Base-by-base conservation (phyloP, 2,329 filamentous ascomycete species). In the Aspergillus proliferans region DNA sequence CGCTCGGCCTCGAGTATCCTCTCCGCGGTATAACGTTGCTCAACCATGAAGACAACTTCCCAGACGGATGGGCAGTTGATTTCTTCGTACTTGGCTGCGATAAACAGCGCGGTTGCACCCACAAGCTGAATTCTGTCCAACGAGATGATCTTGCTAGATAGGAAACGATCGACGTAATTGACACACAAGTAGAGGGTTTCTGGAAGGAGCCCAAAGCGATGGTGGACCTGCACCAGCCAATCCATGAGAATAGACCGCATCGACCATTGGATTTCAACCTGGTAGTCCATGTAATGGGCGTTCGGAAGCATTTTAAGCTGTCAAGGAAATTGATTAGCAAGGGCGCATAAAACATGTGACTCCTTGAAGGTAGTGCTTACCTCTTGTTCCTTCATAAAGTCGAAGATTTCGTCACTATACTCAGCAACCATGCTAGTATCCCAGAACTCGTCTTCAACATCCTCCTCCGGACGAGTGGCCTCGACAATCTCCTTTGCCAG, bases 21-120 rank as follows among this genome's bases (percentile, higher is more conserved):
- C 49, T 96, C 91, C 14, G 82, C 79, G 3, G 81, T 87, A 72
- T 96, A 98, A 48, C 89, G 90, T 40, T 84, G 82, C 66, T 98
- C 93, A 38, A 98, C 93, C 92, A 98, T 97, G 76, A 92, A 97
- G 52, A 95, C 87, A 62, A 98, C 95, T 75, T 98, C 93, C 53
- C 87, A 82, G 19, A 98, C 84, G 1, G 92, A 95, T 21, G 91
- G 93, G 69, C 91, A 95, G 71, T 95, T 95, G 75, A 98, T 96
- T 74, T 98, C 93, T 71, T 98, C 93, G 66, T 96, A 98, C 73
- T 98, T 98, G 59, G 93, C 88, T 10, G 93, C 93, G 52, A 98
- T 85, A 61, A 97, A 91, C 58, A 98, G 86, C 22, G 93, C 93
- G 3, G 93, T 97, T 19, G 93, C 92, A 43, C 93, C 93, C 46